These are phyloP conservation scores for Ophiostoma sp. DNA, from an alignment of 2,329 filamentous ascomycete genomes.

Conservation along the genomic window DNA sequence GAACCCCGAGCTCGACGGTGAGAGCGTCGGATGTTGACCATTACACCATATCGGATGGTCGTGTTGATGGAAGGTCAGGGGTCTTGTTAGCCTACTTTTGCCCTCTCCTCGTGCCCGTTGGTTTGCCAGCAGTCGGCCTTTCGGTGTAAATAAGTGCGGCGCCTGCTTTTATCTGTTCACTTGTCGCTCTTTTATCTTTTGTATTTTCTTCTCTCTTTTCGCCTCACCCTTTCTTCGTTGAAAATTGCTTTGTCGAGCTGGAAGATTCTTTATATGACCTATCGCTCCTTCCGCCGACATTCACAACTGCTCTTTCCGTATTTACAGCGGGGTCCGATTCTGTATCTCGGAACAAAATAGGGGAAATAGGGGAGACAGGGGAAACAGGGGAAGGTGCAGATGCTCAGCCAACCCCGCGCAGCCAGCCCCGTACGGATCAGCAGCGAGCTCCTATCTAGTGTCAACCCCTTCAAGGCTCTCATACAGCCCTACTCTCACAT, in stretches of 20 bases:
- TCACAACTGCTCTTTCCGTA: background rate
- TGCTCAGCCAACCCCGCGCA: constrained; percentile 5
- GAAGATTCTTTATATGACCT: too few species aligned
- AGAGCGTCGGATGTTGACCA: constrained; percentile 17
- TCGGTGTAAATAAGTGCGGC: background rate
- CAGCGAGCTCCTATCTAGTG: background rate
- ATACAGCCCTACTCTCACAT: too few species aligned
- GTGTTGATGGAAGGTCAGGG: constrained; percentile 2
- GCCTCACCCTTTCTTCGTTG: too few species aligned
- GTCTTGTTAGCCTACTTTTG: background rate
- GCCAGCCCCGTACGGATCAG: background rate
- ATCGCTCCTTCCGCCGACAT: too few species aligned
- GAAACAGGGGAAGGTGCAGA: constrained; percentile 3
- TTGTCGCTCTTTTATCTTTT: too few species aligned
- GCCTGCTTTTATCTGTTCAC: background rate
- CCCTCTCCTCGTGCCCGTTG: background rate
- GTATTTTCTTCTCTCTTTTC: too few species aligned
- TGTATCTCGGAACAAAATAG: constrained; percentile 2
- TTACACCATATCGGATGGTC: constrained; percentile 17
- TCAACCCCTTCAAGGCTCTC: too few species aligned
- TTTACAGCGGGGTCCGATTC: background rate
- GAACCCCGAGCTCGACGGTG: constrained; percentile 17
- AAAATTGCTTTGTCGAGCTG: too few species aligned
- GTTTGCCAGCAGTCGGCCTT: background rate
- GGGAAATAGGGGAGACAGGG: constrained; percentile 12